A percentile compares a stretch with the other conserved stretches of the same genome.
Conservation (phyloP, 2,329 filamentous ascomycete species). For the Phyllosticta paracitricarpa region DNA sequence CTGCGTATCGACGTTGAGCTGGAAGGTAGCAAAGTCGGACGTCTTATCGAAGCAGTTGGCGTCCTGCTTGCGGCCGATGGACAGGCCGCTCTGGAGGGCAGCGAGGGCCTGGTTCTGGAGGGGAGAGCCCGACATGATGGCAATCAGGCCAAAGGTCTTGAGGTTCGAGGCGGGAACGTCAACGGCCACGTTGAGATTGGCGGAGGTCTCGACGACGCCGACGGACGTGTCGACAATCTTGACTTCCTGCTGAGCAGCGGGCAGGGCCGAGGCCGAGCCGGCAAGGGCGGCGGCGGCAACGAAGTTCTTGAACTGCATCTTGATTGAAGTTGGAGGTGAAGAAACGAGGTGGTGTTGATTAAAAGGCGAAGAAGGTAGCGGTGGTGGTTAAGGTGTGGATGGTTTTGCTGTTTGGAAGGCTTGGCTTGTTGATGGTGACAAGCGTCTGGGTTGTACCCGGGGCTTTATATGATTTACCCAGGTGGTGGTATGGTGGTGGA, state of each 20-base stretch:
- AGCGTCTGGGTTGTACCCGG: background rate
- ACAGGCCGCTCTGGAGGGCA: background rate
- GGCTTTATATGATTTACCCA: background rate
- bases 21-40: background rate
- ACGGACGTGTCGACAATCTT: background rate
- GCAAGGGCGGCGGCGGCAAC: background rate
- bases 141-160: background rate
- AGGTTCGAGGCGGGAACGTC: background rate
- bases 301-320: constrained; percentile 1
- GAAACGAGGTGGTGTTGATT: background rate
- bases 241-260: background rate
- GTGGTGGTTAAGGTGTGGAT: background rate
- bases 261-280: background rate
- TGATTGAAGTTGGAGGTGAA: background rate
- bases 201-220: background rate
- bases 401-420: background rate
- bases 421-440: background rate
- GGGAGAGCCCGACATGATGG: background rate
- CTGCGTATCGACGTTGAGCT: background rate
- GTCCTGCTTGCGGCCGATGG: background rate
- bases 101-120: background rate
- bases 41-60: background rate
- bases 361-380: background rate
- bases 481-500: background rate
- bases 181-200: background rate